Evolutionary conservation across 139 green algal genomes (phyloP).

Genomic region (Yamagishiella unicocca): DNA sequence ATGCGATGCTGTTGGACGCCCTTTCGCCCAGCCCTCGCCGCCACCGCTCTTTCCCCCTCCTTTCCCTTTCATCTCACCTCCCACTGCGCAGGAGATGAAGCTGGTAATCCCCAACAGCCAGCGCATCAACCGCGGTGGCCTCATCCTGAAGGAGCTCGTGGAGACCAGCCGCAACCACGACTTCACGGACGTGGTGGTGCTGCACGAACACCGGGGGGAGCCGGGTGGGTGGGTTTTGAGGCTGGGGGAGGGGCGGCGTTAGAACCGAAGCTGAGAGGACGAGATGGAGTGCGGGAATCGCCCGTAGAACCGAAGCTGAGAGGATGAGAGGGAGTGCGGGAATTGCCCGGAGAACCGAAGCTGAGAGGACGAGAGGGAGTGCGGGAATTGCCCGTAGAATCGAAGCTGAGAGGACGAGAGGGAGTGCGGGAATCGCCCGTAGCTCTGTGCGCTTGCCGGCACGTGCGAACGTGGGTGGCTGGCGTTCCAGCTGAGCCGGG

Average conservation of each 20-base stretch:
- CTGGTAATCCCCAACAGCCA: slow-evolving; percentile 94
- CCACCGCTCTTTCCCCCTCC: not conserved
- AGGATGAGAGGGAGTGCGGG: not conserved
- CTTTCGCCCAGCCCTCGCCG: not conserved
- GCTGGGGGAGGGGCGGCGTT: not conserved
- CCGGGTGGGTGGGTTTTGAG: slow-evolving; percentile 65
- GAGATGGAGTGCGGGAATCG: not conserved
- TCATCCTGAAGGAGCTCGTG: slow-evolving; percentile 74
- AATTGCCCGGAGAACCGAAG: not conserved
- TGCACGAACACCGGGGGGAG: slow-evolving; percentile 98
- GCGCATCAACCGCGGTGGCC: slow-evolving; percentile 89
- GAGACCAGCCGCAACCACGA: slow-evolving; percentile 71
- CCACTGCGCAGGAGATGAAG: slow-evolving; percentile 86
- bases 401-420: not conserved
- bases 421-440: not conserved
- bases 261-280: not conserved
- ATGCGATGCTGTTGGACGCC: too few species aligned
- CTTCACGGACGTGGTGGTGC: slow-evolving; percentile 97
- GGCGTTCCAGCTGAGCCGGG: too few species aligned
- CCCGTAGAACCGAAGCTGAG: not conserved
- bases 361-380: not conserved
- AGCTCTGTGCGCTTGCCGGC: too few species aligned
- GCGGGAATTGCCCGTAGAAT: not conserved
- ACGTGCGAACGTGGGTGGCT: too few species aligned
- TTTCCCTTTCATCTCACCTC: not conserved